Percentiles rank a stretch among this genome's conserved stretches.
Conservation (phyloP, 2,329 filamentous ascomycete species). For the Aspergillus brunneoviolaceus region DNA sequence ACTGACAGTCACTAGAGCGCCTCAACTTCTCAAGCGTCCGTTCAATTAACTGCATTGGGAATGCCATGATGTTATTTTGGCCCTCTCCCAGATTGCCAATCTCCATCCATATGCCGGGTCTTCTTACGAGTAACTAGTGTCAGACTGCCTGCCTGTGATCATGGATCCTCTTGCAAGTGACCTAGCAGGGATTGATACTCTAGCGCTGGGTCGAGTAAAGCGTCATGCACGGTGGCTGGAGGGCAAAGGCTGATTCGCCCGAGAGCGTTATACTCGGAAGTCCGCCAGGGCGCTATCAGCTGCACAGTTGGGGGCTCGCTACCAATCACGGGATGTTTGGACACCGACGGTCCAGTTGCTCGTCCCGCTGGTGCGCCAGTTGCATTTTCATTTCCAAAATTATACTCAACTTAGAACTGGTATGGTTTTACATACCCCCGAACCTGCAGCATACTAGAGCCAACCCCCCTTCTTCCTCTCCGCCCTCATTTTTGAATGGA, state of each 20-base stretch:
- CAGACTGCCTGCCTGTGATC: neutral
- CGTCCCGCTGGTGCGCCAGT: constrained; percentile 9
- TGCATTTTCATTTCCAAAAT: neutral
- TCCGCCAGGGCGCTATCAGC: constrained; percentile 25
- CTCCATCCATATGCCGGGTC: constrained; percentile 4
- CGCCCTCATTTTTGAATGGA: neutral
- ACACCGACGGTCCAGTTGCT: constrained; percentile 8
- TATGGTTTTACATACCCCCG: constrained; percentile 11
- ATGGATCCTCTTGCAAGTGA: neutral
- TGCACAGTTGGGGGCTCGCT: constrained; percentile 19
- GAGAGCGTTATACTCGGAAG: constrained; percentile 18
- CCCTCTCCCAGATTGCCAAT: neutral
- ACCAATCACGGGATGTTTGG: constrained; percentile 16
- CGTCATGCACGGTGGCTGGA: constrained; percentile 21
- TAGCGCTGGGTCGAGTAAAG: constrained; percentile 21
- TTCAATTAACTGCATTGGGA: neutral
- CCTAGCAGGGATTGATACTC: constrained; percentile 9
- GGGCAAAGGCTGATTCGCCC: constrained; percentile 19
- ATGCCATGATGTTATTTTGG: constrained; percentile 11
- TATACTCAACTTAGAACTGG: no score
- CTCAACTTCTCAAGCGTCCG: neutral
- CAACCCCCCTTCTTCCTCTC: neutral
- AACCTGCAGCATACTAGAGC: constrained; percentile 16
- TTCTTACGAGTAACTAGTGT: neutral
- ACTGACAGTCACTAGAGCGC: constrained; percentile 4